phyloP scores from a whole-genome alignment of 2,329 filamentous ascomycete genomes.

The Phialemoniopsis sp. region DNA sequence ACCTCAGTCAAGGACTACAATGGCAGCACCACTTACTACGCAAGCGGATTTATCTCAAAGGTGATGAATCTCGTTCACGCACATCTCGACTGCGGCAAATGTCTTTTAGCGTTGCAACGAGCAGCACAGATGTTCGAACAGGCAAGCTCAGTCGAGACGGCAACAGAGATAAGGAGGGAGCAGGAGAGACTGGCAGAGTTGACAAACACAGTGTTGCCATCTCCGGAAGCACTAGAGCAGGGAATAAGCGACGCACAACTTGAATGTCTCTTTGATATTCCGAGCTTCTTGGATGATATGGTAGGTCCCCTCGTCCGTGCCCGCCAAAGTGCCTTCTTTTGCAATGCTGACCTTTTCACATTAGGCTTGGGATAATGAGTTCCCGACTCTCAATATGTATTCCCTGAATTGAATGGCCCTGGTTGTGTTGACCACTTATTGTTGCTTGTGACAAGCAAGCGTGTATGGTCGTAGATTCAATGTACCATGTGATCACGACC shows the following conservation, averaged over 20 bases:
- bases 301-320: no score
- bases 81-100: neutral
- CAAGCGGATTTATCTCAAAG: neutral
- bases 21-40: neutral
- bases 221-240: neutral
- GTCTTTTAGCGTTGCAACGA: neutral
- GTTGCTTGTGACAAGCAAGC: no score
- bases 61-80: neutral
- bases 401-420: no score
- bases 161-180: neutral
- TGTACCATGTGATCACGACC: no score
- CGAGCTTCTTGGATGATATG: neutral
- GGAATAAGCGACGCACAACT: neutral
- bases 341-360: no score
- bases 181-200: neutral
- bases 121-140: conserved; percentile 1
- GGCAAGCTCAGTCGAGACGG: neutral
- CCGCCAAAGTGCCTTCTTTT: no score
- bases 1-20: neutral
- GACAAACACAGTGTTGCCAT: neutral
- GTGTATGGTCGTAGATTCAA: no score
- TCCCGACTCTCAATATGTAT: no score
- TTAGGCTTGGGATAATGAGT: no score
- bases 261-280: neutral
- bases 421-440: no score